Evolutionary conservation across 192 early-diverging fungal species (phyloP).

Genomic region (Dissophora ornata): DNA sequence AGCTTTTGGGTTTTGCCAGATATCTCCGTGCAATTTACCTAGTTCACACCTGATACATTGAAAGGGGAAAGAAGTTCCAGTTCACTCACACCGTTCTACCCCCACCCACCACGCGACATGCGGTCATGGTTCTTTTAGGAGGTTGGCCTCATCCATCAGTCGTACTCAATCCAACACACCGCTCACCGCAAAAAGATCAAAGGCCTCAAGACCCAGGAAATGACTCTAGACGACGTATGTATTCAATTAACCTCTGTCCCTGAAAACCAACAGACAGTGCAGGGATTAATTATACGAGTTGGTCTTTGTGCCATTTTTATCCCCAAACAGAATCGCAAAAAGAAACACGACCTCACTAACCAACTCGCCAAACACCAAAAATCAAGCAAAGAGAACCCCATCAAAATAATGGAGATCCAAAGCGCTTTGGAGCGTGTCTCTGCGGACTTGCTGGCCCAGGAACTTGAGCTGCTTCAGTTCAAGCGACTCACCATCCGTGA

Average conservation of each 20-base stretch:
- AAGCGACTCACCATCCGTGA: conserved; percentile 51
- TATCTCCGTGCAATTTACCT: no score
- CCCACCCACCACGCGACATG: no score
- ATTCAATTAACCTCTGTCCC: no score
- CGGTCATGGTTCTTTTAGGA: conserved; percentile 31
- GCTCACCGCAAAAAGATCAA: conserved; percentile 49
- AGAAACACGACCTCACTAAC: conserved; percentile 49
- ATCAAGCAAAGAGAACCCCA: conserved; percentile 51
- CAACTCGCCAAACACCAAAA: conserved; percentile 52
- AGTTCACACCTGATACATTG: no score
- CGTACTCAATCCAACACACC: conserved; percentile 38
- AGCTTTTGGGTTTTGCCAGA: no score
- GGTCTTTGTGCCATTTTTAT: no score
- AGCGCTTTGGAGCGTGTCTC: conserved; percentile 43
- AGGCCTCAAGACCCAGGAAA: conserved; percentile 42
- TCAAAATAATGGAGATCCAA: conserved; percentile 56
- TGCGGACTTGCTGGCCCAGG: conserved; percentile 40
- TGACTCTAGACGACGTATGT: conserved; percentile 49
- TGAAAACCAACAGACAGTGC: no score
- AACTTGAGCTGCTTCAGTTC: conserved; percentile 51
- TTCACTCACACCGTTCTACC: no score
- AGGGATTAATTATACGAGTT: no score
- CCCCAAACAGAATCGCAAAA: conserved; percentile 55
- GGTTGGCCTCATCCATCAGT: conserved; percentile 46
- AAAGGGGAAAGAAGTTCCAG: no score